Evolutionary conservation across 2,329 filamentous ascomycete genomes (phyloP), one percentile per base, ranked within the genome.

Genomic region (Pseudogymnoascus verrucosus): DNA sequence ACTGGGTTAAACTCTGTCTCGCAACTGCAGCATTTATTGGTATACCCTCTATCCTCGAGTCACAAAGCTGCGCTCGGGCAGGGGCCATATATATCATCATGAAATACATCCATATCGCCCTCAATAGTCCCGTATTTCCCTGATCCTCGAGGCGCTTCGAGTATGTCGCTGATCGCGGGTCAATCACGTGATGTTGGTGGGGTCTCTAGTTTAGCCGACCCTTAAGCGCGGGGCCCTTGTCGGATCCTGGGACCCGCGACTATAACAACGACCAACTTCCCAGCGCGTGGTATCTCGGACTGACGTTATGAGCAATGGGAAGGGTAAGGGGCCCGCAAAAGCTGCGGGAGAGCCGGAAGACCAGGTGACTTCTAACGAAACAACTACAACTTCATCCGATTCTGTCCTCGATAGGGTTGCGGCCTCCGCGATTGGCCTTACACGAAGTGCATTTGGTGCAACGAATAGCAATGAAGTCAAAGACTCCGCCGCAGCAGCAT

Each of bases 391-490:
- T 31, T 57, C 65, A 16, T 69, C 69, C 14, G 34, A 64, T 28
- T 64, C 54, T 8, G 60, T 73, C 5, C 51, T 72, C 3, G 68
- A 68, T 42, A 65, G 70, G 62, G 65, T 74, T 57, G 64, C 68
- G 62, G 68, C 69, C 60, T 78, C 76, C 26, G 76, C 76, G 31
- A 70, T 68, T 11, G 70, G 71, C 0, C 71, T 78, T 31, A 67
- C 74, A 21, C 69, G 70, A 21, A 72, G 71, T 66, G 67, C 71
- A n/a, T 72, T 78, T 54, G 66, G 64, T 47, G 63, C 68, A 21
- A 65, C 67, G 54, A 64, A 44, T 37, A 54, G 57, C 39, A 67
- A 65, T 39, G 69, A 69, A 31, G 12, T 71, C 5, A 68, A 65
- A 68, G 64, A 69, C 34, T 40, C 62, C 44, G 61, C 63, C 28